Evolutionary conservation across 306 rosid genomes (phyloP).

Genomic region (Abrus precatorius): DNA sequence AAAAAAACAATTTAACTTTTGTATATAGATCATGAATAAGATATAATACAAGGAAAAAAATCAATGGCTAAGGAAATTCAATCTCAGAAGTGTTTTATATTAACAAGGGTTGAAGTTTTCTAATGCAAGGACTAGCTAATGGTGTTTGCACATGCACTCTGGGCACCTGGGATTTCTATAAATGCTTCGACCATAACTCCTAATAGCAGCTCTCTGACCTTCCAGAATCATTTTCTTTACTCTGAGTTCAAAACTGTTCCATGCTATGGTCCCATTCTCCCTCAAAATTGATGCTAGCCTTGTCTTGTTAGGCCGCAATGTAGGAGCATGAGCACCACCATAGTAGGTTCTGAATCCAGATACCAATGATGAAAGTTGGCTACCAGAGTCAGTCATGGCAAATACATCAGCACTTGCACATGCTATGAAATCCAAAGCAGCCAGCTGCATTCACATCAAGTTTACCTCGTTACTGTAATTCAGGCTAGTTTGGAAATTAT

Average conservation of each 20-base stretch:
- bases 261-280: slow-evolving; percentile 70
- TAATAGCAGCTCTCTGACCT: slow-evolving; percentile 68
- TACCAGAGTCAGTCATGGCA: slow-evolving; percentile 97
- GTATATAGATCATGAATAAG: background rate
- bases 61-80: slow-evolving; percentile 11
- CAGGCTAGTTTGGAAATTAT: too few species aligned
- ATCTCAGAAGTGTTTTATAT: slow-evolving; percentile 1
- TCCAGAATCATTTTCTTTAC: slow-evolving; percentile 91
- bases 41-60: slow-evolving; percentile 1
- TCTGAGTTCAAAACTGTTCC: slow-evolving; percentile 76
- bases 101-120: slow-evolving; percentile 8
- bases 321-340: slow-evolving; percentile 75
- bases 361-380: slow-evolving; percentile 96
- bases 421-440: slow-evolving; percentile 93
- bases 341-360: slow-evolving; percentile 91
- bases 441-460: slow-evolving; percentile 69
- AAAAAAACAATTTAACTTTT: background rate
- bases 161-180: slow-evolving; percentile 81
- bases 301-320: slow-evolving; percentile 88
- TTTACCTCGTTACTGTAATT: background rate
- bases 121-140: slow-evolving; percentile 27
- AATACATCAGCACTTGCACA: slow-evolving; percentile 95
- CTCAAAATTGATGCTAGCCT: slow-evolving; percentile 80
- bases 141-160: slow-evolving; percentile 86
- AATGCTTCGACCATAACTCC: slow-evolving; percentile 82